Percentiles rank a stretch among this genome's conserved stretches.
Evolutionary conservation across 352 stramenopile genomes (phyloP).

Genomic region (Aphanomyces stellatus): DNA sequence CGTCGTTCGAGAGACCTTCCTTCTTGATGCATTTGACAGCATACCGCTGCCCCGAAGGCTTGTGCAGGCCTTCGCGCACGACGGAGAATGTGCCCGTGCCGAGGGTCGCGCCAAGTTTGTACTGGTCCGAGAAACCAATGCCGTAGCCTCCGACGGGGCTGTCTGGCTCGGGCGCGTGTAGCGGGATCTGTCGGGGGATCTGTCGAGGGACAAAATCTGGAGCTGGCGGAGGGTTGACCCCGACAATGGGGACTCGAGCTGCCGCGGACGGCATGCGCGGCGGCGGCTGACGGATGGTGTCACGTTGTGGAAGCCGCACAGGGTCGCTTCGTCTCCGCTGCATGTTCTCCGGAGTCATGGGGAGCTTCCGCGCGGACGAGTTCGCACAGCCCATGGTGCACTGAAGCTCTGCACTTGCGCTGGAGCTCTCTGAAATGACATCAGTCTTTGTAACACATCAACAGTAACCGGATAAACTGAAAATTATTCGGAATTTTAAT

Average conservation of each 20-base stretch:
- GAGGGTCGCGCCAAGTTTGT: conserved; percentile 79
- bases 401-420: background rate
- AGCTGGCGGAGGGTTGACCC: too few species aligned
- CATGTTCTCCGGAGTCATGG: background rate
- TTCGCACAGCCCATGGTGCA: background rate
- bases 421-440: background rate
- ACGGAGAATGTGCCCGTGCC: conserved; percentile 87
- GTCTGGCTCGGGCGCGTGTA: too few species aligned
- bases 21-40: conserved; percentile 91
- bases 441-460: background rate
- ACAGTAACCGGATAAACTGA: background rate
- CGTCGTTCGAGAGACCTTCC: conserved; percentile 68
- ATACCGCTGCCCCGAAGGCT: conserved; percentile 72
- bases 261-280: background rate
- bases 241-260: too few species aligned
- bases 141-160: background rate
- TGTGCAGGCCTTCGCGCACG: conserved; percentile 74
- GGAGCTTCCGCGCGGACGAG: background rate
- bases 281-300: background rate
- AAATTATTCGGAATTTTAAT: background rate
- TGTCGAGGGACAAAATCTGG: too few species aligned
- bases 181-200: too few species aligned
- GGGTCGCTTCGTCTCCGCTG: too few species aligned
- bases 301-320: background rate
- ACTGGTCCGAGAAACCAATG: conserved; percentile 67